Conservation (phyloP, 2,329 filamentous ascomycete species). For the Phialophora chinensis region DNA sequence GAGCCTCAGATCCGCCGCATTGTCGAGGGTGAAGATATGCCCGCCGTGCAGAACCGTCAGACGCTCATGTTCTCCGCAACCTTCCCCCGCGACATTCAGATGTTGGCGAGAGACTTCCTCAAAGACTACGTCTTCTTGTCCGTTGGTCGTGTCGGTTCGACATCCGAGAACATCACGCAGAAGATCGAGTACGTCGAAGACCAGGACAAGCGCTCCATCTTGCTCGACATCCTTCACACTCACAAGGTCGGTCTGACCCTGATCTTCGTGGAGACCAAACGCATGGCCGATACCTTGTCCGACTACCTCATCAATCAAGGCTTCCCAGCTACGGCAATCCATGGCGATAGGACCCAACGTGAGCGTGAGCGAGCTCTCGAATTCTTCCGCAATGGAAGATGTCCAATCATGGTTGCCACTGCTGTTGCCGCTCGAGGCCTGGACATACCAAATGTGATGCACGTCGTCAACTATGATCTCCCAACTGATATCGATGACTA, state of each 20-base stretch:
- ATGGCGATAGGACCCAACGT: constrained; percentile 97
- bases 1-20: constrained; percentile 99
- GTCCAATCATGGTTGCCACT: constrained; percentile 95
- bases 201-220: constrained; percentile 93
- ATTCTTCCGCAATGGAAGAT: constrained; percentile 95
- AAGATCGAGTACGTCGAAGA: constrained; percentile 99
- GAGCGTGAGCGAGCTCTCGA: constrained; percentile 98
- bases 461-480: constrained; percentile 99
- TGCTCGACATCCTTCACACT: constrained; percentile 96
- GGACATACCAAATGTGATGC: constrained; percentile 94
- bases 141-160: constrained; percentile 96
- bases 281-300: constrained; percentile 96
- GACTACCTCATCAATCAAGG: constrained; percentile 99
- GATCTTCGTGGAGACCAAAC: constrained; percentile 99
- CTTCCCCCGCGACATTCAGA: constrained; percentile 98
- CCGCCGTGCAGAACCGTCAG: constrained; percentile 78
- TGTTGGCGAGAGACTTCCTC: constrained; percentile 97
- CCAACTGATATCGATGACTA: constrained; percentile 99
- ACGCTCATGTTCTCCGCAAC: constrained; percentile 99
- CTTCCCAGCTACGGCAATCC: constrained; percentile 97
- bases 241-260: constrained; percentile 87
- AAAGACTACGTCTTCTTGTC: constrained; percentile 99
- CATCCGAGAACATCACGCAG: constrained; percentile 99
- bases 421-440: constrained; percentile 86
- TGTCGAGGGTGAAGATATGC: constrained; percentile 98